Evolutionary conservation across 1,284 basidiomycete genomes (phyloP), one percentile per base, ranked within the genome.

Genomic region (Moesziomyces sp.): DNA sequence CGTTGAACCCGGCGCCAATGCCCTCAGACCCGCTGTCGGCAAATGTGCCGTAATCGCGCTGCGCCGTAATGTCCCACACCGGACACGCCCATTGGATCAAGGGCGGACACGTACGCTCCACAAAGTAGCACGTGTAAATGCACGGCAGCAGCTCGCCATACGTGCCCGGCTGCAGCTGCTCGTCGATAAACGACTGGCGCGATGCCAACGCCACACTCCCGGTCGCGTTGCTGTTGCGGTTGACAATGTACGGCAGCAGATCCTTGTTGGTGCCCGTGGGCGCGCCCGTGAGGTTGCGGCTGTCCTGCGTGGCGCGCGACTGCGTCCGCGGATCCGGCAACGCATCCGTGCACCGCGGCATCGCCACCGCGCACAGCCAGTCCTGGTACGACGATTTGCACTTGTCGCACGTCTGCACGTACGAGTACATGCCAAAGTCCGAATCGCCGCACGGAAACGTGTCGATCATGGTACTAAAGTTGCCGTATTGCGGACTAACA

Each of bases 281-380:
- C 8, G 72, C 56, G 4, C 81, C 81, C 3, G 74, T 77, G 21
- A 83, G 69, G 18, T 76, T 63, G 19, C 38, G 55, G 33, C 77
- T 70, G 51, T 79, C 59, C 45, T 74, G 73, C 16, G 65, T 72
- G 24, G 82, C 79, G 19, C 80, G 72, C 10, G 68, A 74, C 40
- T 75, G 62, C 8, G 56, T 52, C 3, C 43, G 40, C 5, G 78
- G 71, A 46, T 83, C 75, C 1, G 49, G 18, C 1, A 79, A 33
- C 0, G 66, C 40, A 52, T 86, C 85, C 23, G 83, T 82, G 62
- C 86, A 86, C 11, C 86, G 73, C 1, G 86, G 85, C 64, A 86
- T 83, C 7, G 80, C 72, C 14, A 84, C 79, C n/a, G 84, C 80
- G 60, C 86, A 86, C 0, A 85, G 62, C 84, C 85, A 86, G 50